Conservation (phyloP, 2,329 filamentous ascomycete species). For the Apiospora kogelbergensis region DNA sequence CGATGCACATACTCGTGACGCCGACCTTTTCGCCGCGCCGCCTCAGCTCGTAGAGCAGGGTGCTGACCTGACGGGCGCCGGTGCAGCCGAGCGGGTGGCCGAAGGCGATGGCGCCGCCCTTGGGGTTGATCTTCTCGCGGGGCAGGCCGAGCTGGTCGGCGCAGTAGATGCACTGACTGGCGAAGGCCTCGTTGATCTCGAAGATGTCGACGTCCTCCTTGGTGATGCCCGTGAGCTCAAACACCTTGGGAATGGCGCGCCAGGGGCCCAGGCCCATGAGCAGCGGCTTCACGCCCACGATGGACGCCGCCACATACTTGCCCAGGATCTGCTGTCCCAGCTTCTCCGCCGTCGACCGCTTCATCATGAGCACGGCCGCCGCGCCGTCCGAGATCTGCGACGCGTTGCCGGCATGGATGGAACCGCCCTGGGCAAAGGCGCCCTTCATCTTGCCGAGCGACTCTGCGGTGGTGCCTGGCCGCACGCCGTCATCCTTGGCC, state of each 20-base stretch:
- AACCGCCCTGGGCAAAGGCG: slow-evolving; percentile 87
- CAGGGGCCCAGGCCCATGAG: slow-evolving; percentile 96
- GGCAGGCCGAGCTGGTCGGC: slow-evolving; percentile 83
- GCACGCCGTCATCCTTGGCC: slow-evolving; percentile 81
- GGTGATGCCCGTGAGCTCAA: slow-evolving; percentile 81
- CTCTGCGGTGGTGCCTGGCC: slow-evolving; percentile 82
- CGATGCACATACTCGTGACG: slow-evolving; percentile 93
- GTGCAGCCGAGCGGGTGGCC: slow-evolving; percentile 95
- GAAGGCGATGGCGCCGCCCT: slow-evolving; percentile 94
- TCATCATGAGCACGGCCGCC: slow-evolving; percentile 93
- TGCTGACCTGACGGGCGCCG: slow-evolving; percentile 89
- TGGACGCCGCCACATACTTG: slow-evolving; percentile 83
- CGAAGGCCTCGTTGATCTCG: slow-evolving; percentile 99
- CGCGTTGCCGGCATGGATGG: slow-evolving; percentile 95
- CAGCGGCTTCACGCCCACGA: slow-evolving; percentile 87
- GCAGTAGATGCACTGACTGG: slow-evolving; percentile 92
- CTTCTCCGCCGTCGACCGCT: slow-evolving; percentile 82
- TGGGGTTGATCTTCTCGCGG: slow-evolving; percentile 89
- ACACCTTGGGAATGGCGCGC: slow-evolving; percentile 91
- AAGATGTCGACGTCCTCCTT: slow-evolving; percentile 94
- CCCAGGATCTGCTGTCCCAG: slow-evolving; percentile 88
- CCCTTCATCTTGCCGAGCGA: slow-evolving; percentile 87
- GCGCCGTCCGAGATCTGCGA: slow-evolving; percentile 95
- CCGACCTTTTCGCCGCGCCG: slow-evolving; percentile 83
- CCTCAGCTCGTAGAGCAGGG: slow-evolving; percentile 85